Evolutionary conservation across 768 basidiomycete genomes (phyloP).

Genomic region (Favolaschia claudopus): DNA sequence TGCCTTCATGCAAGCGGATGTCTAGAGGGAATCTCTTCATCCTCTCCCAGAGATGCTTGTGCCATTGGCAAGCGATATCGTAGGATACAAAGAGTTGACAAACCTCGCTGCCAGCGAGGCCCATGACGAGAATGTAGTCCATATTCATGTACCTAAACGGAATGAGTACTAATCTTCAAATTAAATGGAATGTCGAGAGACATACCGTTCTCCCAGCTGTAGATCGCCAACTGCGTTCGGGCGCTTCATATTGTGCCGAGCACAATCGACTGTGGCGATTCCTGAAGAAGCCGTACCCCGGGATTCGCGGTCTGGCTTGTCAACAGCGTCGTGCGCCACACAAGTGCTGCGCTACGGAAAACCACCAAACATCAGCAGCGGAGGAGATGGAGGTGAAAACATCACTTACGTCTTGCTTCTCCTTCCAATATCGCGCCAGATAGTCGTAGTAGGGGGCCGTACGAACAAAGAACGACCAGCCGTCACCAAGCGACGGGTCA

Average conservation of each 20-base stretch:
- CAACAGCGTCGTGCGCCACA: constrained; percentile 3
- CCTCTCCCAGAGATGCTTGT: constrained; percentile 25
- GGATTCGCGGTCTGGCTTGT: constrained; percentile 5
- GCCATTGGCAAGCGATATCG: constrained; percentile 41
- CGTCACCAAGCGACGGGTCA: constrained; percentile 24
- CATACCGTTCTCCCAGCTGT: constrained; percentile 27
- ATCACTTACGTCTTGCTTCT: not conserved
- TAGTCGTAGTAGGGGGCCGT: constrained; percentile 8
- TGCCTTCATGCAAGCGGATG: not conserved
- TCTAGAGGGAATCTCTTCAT: not conserved
- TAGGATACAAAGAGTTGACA: constrained; percentile 30
- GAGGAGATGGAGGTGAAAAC: too few relatives aligned
- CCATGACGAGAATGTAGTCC: constrained; percentile 36
- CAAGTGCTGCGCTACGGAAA: constrained; percentile 5
- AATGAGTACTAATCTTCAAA: not conserved
- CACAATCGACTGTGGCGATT: constrained; percentile 27
- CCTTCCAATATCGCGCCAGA: not conserved
- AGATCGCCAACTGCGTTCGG: constrained; percentile 26
- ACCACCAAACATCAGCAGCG: not conserved
- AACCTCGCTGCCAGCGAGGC: constrained; percentile 15
- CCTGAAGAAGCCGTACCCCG: constrained; percentile 24
- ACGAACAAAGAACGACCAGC: constrained; percentile 20
- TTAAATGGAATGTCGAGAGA: not conserved
- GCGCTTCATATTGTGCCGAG: constrained; percentile 20
- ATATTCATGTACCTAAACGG: constrained; percentile 27